Percentiles rank a stretch among this genome's conserved stretches.
These are phyloP conservation scores for Cucurbita ficifolia DNA, from an alignment of 306 rosid genomes.

Conservation along the genomic window DNA sequence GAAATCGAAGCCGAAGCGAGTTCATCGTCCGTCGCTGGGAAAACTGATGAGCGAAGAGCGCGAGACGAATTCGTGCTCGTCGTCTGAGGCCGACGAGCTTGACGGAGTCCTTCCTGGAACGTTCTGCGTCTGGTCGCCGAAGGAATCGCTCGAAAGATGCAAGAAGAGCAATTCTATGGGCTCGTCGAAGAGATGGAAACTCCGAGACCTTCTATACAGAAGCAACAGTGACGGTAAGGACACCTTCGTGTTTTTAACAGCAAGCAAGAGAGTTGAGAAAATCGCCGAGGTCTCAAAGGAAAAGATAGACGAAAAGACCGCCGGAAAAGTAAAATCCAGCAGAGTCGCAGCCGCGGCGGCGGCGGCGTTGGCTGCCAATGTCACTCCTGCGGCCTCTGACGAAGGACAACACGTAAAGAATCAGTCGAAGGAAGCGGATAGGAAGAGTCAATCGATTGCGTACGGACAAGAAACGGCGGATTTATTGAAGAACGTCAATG, in stretches of 20 bases:
- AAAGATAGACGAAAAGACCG: background rate
- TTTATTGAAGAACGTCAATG: slow-evolving; percentile 29
- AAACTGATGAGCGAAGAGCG: slow-evolving; percentile 61
- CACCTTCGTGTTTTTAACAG: slow-evolving; percentile 8
- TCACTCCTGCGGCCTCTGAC: background rate
- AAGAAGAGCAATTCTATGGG: slow-evolving; percentile 51
- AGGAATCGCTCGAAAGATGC: slow-evolving; percentile 12
- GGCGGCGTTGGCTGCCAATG: background rate
- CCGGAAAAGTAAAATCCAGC: slow-evolving; percentile 6
- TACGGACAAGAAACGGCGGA: slow-evolving; percentile 39
- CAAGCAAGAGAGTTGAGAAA: slow-evolving; percentile 9
- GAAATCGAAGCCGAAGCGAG: slow-evolving; percentile 5
- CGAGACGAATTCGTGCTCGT: slow-evolving; percentile 42
- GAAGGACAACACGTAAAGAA: background rate
- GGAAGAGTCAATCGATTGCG: slow-evolving; percentile 28
- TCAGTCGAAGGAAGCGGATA: slow-evolving; percentile 12
- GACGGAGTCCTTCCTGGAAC: slow-evolving; percentile 28
- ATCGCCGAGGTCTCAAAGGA: background rate
- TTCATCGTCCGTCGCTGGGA: slow-evolving; percentile 36
- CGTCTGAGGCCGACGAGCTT: slow-evolving; percentile 59
- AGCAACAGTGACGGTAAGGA: slow-evolving; percentile 52
- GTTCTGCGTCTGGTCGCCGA: slow-evolving; percentile 70
- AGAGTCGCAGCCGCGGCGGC: background rate
- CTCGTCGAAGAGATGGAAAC: slow-evolving; percentile 62
- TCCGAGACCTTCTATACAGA: slow-evolving; percentile 38